Evolutionary conservation across 495 filamentous ascomycete species (phyloP).

Genomic region (Tuber microsphaerosporum): DNA sequence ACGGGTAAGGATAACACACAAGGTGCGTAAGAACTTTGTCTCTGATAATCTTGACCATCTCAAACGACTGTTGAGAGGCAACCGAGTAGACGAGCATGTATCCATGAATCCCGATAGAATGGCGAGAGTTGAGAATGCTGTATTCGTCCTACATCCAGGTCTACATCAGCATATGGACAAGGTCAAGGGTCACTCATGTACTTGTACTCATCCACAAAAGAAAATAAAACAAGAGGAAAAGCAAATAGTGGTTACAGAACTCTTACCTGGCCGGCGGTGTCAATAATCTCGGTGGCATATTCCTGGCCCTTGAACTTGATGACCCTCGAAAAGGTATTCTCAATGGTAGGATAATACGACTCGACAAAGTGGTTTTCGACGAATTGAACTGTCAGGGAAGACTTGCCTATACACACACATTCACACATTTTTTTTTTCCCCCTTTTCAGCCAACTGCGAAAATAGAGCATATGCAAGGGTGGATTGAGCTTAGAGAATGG

Average conservation of each 20-base stretch:
- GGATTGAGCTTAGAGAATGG: conserved; percentile 13
- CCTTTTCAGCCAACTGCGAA: neutral
- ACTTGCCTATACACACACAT: conserved; percentile 63
- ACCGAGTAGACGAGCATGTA: conserved; percentile 98
- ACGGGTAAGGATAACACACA: conserved; percentile 49
- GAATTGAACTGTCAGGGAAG: conserved; percentile 92
- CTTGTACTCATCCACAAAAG: neutral
- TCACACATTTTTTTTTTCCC: neutral
- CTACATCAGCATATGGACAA: conserved; percentile 20
- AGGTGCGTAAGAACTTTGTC: conserved; percentile 97
- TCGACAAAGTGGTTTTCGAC: conserved; percentile 98
- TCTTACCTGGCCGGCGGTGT: conserved; percentile 91
- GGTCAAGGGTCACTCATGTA: conserved; percentile 13
- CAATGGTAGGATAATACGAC: conserved; percentile 97
- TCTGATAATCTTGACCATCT: conserved; percentile 89
- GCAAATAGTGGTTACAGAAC: conserved; percentile 13
- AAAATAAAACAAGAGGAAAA: conserved; percentile 8
- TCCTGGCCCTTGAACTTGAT: conserved; percentile 89
- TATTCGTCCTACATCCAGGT: conserved; percentile 73
- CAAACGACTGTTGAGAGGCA: conserved; percentile 84
- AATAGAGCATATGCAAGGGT: neutral
- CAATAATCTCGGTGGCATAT: conserved; percentile 93
- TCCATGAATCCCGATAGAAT: conserved; percentile 98
- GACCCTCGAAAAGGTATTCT: conserved; percentile 94
- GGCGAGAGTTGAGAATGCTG: conserved; percentile 93